Evolutionary conservation across 768 basidiomycete species (phyloP), one percentile per base, ranked within the genome.

Genomic region (Leccinum uliginosum): DNA sequence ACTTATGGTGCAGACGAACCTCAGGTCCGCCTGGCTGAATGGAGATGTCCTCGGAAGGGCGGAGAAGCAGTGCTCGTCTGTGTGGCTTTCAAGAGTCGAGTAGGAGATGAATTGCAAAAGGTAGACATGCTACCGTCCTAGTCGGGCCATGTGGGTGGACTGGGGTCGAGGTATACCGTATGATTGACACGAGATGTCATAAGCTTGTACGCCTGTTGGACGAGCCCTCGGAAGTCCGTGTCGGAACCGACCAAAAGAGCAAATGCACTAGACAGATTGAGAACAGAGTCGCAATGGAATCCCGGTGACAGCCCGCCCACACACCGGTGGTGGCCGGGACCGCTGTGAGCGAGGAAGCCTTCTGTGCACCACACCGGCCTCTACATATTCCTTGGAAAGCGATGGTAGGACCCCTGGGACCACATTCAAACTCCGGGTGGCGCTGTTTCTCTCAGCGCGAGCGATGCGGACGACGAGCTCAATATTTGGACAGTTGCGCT

Each of bases 361-460:
- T 6, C 12, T 53, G 24, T 12, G n/a, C 44, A 26, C 35, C 35
- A 32, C 24, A 34, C 44, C 48, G 38, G 50, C 19, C 4, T n/a
- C n/a, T n/a, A 30, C 9, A 34, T 51, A 17, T 35, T 21, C 43
- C n/a, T 30, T 56, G 55, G 17, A 11, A 2, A 11, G 32, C 4
- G 49, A 46, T 46, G 59, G 27, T 7, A 29, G 60, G 71, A 71
- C 70, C 70, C 71, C 70, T 45, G 59, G 44, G 51, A 59, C 59
- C 55, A 35, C 26, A 71, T 71, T 69, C 60, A 66, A 69, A 71
- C 67, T 69, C 69, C 67, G 67, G 52, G 62, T 63, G 61, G 56
- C 54, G 55, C 47, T 24, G 57, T 21, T 17, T 46, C 29, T 44
- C 34, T 32, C 34, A 29, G 50, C 32, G 29, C 44, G 46, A 21